These are phyloP conservation scores for Globisporangium emineosum DNA, from an alignment of 352 stramenopile species.

Conservation along the genomic window DNA sequence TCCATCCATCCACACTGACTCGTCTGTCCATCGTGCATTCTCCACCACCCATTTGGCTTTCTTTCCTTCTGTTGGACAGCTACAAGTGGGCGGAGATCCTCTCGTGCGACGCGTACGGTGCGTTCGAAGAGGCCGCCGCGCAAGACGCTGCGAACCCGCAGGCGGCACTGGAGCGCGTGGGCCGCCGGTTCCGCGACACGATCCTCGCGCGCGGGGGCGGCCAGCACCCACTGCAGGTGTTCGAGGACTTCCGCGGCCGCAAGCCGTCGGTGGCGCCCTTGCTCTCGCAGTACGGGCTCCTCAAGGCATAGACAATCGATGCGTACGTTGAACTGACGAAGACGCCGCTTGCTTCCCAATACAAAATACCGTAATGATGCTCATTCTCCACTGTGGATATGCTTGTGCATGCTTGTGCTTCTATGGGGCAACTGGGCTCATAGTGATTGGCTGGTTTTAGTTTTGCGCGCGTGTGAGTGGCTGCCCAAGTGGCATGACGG, in stretches of 20 bases:
- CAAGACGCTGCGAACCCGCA: conserved; percentile 23
- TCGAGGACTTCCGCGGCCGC: conserved; percentile 94
- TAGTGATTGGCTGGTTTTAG: conserved; percentile 8
- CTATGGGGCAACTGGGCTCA: not conserved
- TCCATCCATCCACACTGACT: conserved; percentile 13
- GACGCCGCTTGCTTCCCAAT: not conserved
- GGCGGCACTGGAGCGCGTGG: conserved; percentile 73
- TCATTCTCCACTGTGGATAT: not conserved
- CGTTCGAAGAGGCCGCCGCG: conserved; percentile 95
- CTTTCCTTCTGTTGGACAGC: conserved; percentile 24
- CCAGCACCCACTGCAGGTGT: conserved; percentile 91
- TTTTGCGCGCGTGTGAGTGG: conserved; percentile 14
- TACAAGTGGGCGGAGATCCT: conserved; percentile 98
- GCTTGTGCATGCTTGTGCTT: not conserved
- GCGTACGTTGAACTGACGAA: not conserved
- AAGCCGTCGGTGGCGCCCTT: conserved; percentile 93
- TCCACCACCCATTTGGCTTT: conserved; percentile 4
- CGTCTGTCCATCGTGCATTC: conserved; percentile 3
- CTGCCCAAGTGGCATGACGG: not conserved
- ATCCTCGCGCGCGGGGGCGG: conserved; percentile 88
- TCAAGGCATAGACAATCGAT: not conserved
- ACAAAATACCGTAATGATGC: not conserved
- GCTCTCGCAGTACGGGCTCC: conserved; percentile 93
- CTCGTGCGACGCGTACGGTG: conserved; percentile 95
- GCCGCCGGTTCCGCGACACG: conserved; percentile 92